A percentile compares a stretch with the other conserved stretches of the same genome.
phyloP scores from a whole-genome alignment of 305 asterid species.

The Fraxinus albicans region DNA sequence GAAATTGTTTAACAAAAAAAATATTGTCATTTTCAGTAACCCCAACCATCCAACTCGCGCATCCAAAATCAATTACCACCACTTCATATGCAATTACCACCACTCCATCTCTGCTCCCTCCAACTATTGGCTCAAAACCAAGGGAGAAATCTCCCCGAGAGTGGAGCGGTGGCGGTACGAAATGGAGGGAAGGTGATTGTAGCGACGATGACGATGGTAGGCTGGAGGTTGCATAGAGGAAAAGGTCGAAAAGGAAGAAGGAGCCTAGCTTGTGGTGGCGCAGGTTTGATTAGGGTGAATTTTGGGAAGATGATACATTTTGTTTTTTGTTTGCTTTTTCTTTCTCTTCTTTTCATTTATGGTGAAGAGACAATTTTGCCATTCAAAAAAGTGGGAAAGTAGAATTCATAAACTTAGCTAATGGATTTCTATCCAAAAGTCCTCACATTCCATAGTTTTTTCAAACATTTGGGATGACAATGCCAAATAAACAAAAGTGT shows the following conservation, averaged over 20 bases:
- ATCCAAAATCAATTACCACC: neutral
- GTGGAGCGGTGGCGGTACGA: neutral
- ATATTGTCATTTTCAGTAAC: no score
- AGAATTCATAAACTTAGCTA: neutral
- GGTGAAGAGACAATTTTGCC: neutral
- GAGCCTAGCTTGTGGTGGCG: neutral
- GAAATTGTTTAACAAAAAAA: no score
- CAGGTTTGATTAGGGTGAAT: neutral
- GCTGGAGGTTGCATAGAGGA: no score
- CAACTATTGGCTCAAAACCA: neutral
- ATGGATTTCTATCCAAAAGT: neutral
- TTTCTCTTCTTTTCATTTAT: neutral
- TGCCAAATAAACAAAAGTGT: neutral
- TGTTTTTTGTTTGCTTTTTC: neutral
- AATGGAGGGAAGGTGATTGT: neutral
- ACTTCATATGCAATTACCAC: neutral
- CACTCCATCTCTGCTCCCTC: neutral
- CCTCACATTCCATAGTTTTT: neutral
- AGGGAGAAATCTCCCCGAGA: neutral
- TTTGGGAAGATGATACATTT: neutral
- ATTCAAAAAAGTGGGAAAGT: neutral
- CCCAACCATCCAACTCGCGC: neutral
- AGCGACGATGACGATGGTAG: neutral
- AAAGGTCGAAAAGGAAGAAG: no score
- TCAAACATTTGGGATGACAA: neutral